Evolutionary conservation across 1,284 basidiomycete species (phyloP).

Genomic region (Melanopsichium pennsylvanicum): DNA sequence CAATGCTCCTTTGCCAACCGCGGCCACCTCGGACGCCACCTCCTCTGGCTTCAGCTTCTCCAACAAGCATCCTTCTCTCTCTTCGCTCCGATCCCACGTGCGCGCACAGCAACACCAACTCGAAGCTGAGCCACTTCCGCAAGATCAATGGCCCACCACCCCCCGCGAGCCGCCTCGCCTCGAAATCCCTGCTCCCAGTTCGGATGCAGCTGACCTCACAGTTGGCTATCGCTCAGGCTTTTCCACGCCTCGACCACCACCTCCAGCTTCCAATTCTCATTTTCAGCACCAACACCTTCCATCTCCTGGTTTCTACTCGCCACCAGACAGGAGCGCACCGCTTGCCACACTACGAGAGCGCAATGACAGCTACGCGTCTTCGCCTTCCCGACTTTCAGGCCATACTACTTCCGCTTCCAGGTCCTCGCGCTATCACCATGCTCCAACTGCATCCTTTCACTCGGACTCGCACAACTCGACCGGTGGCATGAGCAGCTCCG

Average conservation of each 20-base stretch:
- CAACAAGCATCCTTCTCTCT: constrained; percentile 17
- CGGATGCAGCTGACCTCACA: constrained; percentile 39
- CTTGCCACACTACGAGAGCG: constrained; percentile 11
- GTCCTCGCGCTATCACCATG: constrained; percentile 40
- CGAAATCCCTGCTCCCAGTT: constrained; percentile 24
- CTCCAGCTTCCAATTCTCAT: constrained; percentile 5
- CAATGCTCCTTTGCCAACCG: too few species aligned
- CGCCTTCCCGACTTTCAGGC: constrained; percentile 25
- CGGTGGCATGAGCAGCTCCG: constrained; percentile 37
- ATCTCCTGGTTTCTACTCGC: constrained; percentile 30
- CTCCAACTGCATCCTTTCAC: constrained; percentile 27
- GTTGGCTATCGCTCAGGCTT: constrained; percentile 39
- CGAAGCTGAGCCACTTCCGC: constrained; percentile 2
- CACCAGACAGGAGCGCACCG: constrained; percentile 13
- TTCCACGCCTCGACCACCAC: constrained; percentile 33
- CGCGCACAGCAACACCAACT: constrained; percentile 17
- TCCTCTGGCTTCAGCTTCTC: constrained; percentile 36
- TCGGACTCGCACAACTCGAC: constrained; percentile 38
- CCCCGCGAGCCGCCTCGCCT: constrained; percentile 24
- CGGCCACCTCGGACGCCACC: too few species aligned
- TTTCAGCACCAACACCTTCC: constrained; percentile 17
- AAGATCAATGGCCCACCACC: constrained; percentile 23
- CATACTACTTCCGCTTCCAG: constrained; percentile 22
- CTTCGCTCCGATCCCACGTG: constrained; percentile 28
- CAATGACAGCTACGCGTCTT: constrained; percentile 30